These are phyloP conservation scores for Berkeleyomyces rouxiae DNA, from an alignment of 2,329 filamentous ascomycete genomes.

Conservation along the genomic window DNA sequence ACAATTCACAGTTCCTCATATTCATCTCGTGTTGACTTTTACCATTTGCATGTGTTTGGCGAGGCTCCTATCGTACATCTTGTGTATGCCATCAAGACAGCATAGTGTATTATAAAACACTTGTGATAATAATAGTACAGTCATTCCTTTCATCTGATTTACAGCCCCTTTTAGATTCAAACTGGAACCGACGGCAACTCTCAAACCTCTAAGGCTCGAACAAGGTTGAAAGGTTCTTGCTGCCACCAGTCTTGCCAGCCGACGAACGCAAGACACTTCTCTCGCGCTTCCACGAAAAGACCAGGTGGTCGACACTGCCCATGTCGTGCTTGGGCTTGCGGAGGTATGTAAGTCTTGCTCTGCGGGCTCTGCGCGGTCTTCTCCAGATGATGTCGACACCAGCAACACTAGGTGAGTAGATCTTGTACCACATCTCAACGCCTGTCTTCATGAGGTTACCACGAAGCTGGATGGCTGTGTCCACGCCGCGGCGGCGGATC, in stretches of 20 bases:
- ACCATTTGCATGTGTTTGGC: background rate
- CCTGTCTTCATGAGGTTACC: slow-evolving; percentile 74
- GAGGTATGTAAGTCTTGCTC: slow-evolving; percentile 84
- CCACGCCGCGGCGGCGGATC: slow-evolving; percentile 73
- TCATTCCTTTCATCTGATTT: slow-evolving; percentile 3
- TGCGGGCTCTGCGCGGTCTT: slow-evolving; percentile 64
- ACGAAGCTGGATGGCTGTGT: slow-evolving; percentile 73
- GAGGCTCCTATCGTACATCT: background rate
- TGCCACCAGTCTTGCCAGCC: slow-evolving; percentile 9
- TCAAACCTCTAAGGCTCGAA: slow-evolving; percentile 11
- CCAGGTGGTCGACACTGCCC: slow-evolving; percentile 68
- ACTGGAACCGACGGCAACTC: background rate
- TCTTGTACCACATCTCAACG: slow-evolving; percentile 95
- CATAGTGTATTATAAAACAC: slow-evolving; percentile 10
- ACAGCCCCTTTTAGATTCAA: background rate
- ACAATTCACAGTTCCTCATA: background rate
- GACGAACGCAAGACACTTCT: slow-evolving; percentile 23
- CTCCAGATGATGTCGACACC: slow-evolving; percentile 90
- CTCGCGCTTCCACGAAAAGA: slow-evolving; percentile 36
- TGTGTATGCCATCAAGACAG: background rate
- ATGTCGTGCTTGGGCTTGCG: slow-evolving; percentile 74
- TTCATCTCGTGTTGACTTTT: background rate
- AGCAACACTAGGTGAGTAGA: slow-evolving; percentile 77
- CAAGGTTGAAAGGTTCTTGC: slow-evolving; percentile 14
- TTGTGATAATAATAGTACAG: slow-evolving; percentile 13